Percentiles rank a stretch among this genome's conserved stretches.
phyloP scores from a whole-genome alignment of 306 rosid genomes.

The Lotus japonicus region DNA sequence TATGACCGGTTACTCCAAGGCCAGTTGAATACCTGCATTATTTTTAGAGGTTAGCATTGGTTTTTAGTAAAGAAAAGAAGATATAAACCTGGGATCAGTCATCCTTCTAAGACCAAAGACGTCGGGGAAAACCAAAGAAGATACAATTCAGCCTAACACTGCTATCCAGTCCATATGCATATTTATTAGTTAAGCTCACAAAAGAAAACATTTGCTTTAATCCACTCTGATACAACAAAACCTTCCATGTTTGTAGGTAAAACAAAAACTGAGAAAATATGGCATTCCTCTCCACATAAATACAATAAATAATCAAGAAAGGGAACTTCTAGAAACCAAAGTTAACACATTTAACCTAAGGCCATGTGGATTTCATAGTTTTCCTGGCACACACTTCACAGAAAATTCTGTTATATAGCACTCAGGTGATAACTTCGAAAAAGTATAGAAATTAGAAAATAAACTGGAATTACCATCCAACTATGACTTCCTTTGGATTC shows the following conservation, averaged over 20 bases:
- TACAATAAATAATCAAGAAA: not conserved
- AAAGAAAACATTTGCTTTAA: not conserved
- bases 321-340: not conserved
- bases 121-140: not conserved
- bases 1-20: constrained; percentile 79
- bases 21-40: constrained; percentile 88
- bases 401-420: not conserved
- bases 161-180: not conserved
- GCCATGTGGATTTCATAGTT: not conserved
- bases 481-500: constrained; percentile 90
- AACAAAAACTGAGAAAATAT: not conserved
- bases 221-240: not conserved
- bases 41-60: not conserved
- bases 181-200: not conserved
- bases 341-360: not conserved
- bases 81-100: not conserved
- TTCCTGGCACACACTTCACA: too few relatives aligned
- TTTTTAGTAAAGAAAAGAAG: not conserved
- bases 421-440: not conserved
- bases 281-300: not conserved
- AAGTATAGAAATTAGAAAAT: not conserved
- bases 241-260: not conserved
- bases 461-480: constrained; percentile 66
- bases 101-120: not conserved
- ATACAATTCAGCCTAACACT: not conserved